phyloP scores from a whole-genome alignment of 352 stramenopile genomes.

The Salisapilia sapeloensis region DNA sequence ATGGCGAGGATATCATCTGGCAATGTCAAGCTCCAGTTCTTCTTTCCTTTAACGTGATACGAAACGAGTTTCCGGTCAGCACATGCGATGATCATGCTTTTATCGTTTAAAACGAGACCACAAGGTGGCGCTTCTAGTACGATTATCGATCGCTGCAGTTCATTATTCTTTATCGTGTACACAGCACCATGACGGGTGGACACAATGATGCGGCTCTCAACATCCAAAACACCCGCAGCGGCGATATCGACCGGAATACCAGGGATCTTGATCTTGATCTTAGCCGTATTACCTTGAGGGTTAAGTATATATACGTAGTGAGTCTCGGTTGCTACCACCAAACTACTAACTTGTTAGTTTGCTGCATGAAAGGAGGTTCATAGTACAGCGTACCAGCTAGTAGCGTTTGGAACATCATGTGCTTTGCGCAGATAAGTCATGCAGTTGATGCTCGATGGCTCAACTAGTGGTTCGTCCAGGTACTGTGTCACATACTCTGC shows the following conservation, averaged over 20 bases:
- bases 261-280: conserved; percentile 50
- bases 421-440: conserved; percentile 83
- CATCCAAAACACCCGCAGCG: conserved; percentile 45
- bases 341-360: conserved; percentile 8
- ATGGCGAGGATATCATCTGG: conserved; percentile 70
- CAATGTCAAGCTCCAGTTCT: conserved; percentile 82
- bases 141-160: conserved; percentile 74
- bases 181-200: conserved; percentile 75
- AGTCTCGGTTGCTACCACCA: conserved; percentile 78
- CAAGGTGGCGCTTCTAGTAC: conserved; percentile 70
- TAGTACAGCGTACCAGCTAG: conserved; percentile 41
- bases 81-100: conserved; percentile 75
- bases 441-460: conserved; percentile 64
- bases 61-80: conserved; percentile 78
- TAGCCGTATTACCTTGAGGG: conserved; percentile 47
- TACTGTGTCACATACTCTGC: conserved; percentile 66
- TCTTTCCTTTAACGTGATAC: conserved; percentile 83
- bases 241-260: conserved; percentile 65
- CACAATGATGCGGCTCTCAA: conserved; percentile 76
- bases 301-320: conserved; percentile 66
- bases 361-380: background rate
- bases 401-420: conserved; percentile 63
- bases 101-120: conserved; percentile 59
- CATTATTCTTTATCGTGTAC: conserved; percentile 85
- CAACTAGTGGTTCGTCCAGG: conserved; percentile 60